Conservation (phyloP, 306 rosid species). For the Oemleria cerasiformis region DNA sequence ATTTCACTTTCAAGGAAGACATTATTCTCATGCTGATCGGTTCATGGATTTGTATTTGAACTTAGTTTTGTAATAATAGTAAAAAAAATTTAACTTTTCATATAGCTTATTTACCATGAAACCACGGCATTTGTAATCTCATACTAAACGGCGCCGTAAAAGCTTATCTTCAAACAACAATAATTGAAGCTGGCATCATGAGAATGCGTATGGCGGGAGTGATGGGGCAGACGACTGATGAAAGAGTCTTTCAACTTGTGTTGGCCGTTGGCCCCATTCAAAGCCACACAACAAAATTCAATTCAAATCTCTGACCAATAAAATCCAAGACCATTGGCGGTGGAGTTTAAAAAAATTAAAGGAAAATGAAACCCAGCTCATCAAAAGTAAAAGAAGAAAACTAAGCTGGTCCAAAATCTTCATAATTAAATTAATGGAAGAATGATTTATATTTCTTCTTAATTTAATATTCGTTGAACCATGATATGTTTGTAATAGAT, state of each 20-base stretch:
- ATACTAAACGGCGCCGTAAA: conserved; percentile 8
- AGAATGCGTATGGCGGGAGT: conserved; percentile 38
- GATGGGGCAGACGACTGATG: conserved; percentile 27
- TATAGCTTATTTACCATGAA: neutral
- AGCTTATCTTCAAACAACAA: neutral
- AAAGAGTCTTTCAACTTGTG: conserved; percentile 13
- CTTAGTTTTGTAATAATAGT: neutral
- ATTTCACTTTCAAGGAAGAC: too few species aligned
- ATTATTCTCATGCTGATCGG: neutral
- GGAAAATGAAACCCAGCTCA: neutral
- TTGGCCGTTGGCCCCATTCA: conserved; percentile 23
- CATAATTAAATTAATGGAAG: conserved; percentile 23
- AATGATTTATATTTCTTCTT: conserved; percentile 21
- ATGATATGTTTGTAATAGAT: conserved; percentile 23
- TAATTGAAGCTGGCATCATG: conserved; percentile 13
- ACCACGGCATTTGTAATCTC: neutral
- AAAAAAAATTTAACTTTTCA: neutral
- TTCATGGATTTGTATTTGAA: neutral
- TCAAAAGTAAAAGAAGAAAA: neutral
- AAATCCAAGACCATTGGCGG: conserved; percentile 40
- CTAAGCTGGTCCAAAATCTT: neutral
- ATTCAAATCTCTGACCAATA: conserved; percentile 18
- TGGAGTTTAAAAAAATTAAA: conserved; percentile 18
- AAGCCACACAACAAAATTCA: neutral
- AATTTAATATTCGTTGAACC: conserved; percentile 47